A percentile compares a stretch with the other conserved stretches of the same genome.
These are phyloP conservation scores for Populus simonii DNA, from an alignment of 345 rosid species.

Conservation along the genomic window DNA sequence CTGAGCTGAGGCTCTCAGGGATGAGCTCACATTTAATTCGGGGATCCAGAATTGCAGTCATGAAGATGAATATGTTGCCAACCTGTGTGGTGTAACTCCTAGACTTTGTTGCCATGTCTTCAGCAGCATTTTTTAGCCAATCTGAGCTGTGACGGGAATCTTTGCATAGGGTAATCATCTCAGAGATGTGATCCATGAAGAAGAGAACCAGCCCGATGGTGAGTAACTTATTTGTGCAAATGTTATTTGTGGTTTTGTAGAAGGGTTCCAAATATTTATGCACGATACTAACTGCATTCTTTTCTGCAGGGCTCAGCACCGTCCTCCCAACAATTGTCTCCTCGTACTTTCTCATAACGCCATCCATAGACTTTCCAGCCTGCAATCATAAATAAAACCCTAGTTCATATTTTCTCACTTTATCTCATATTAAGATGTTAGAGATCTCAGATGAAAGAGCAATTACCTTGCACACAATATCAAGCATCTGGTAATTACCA, in stretches of 20 bases:
- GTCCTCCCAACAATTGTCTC: slow-evolving; percentile 50
- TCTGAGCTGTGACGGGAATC: slow-evolving; percentile 72
- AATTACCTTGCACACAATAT: slow-evolving; percentile 69
- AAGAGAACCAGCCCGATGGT: slow-evolving; percentile 81
- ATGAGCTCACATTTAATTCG: slow-evolving; percentile 82
- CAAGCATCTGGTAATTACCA: slow-evolving; percentile 89
- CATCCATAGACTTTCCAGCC: slow-evolving; percentile 83
- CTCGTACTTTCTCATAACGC: slow-evolving; percentile 67
- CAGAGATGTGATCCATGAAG: slow-evolving; percentile 94
- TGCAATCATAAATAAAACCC: slow-evolving; percentile 28
- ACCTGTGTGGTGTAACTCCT: slow-evolving; percentile 67
- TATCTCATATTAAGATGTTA: not conserved
- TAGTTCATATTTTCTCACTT: slow-evolving; percentile 14
- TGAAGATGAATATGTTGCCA: slow-evolving; percentile 75
- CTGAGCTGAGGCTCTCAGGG: slow-evolving; percentile 68
- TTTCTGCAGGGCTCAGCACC: slow-evolving; percentile 58
- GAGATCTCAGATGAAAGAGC: slow-evolving; percentile 8
- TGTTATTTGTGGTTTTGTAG: slow-evolving; percentile 71
- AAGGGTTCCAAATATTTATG: slow-evolving; percentile 81
- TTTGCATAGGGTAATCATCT: slow-evolving; percentile 63
- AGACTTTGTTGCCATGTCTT: slow-evolving; percentile 83
- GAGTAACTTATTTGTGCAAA: slow-evolving; percentile 68
- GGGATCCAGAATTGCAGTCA: slow-evolving; percentile 86
- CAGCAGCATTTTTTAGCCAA: slow-evolving; percentile 78
- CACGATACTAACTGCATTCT: slow-evolving; percentile 52